Conservation (phyloP, 441 rosid genomes). For the Adansonia gregorii region DNA sequence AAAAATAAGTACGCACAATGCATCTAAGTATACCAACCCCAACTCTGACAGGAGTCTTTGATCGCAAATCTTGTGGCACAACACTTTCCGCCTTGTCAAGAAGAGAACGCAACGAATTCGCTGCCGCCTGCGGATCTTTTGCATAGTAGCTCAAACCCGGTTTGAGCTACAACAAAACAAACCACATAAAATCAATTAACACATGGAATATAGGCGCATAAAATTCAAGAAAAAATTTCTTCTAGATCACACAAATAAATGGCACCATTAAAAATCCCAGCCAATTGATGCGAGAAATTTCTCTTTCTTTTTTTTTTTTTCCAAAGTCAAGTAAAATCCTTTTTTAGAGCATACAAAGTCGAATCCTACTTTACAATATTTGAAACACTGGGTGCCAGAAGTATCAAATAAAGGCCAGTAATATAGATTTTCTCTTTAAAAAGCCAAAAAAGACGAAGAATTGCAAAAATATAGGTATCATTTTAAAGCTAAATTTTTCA, state of each 20-base stretch:
- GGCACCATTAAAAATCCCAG: not conserved
- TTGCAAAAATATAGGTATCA: not conserved
- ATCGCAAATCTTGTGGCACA: slow-evolving; percentile 72
- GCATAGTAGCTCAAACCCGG: slow-evolving; percentile 90
- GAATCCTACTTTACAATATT: not conserved
- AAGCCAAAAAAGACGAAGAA: not conserved
- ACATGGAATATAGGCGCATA: not conserved
- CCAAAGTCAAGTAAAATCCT: not conserved
- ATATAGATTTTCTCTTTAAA: not conserved
- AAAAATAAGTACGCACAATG: slow-evolving; percentile 20
- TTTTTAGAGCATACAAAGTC: not conserved
- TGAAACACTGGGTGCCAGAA: not conserved
- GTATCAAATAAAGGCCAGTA: not conserved
- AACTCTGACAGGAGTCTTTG: slow-evolving; percentile 88
- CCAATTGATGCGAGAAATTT: not conserved
- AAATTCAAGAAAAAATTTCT: not conserved
- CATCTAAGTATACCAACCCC: slow-evolving; percentile 63
- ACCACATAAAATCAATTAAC: slow-evolving; percentile 24
- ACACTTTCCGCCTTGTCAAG: slow-evolving; percentile 79
- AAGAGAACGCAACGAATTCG: slow-evolving; percentile 63
- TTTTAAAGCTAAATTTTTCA: not conserved
- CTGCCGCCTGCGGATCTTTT: slow-evolving; percentile 70
- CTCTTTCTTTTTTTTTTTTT: not conserved
- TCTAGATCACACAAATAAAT: not conserved
- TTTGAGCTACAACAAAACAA: slow-evolving; percentile 50